phyloP scores from a whole-genome alignment of 805 yeast species.

The Zygoascus flipseniorum region DNA sequence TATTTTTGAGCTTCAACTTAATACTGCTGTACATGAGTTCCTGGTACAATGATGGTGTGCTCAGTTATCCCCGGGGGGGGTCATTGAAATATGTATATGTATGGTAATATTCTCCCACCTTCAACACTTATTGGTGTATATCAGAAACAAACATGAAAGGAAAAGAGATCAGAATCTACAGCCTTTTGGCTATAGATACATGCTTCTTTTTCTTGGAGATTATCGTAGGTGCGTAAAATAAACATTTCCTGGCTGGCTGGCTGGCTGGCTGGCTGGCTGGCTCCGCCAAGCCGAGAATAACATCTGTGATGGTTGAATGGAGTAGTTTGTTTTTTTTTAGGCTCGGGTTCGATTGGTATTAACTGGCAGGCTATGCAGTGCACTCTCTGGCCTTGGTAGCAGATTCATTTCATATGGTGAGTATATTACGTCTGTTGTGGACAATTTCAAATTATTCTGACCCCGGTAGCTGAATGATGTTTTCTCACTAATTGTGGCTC shows the following conservation, averaged over 20 bases:
- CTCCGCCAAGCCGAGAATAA: not conserved
- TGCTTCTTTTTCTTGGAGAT: constrained; percentile 80
- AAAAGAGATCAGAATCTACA: constrained; percentile 63
- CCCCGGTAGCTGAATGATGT: constrained; percentile 61
- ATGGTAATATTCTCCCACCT: too few relatives aligned
- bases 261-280: too few relatives aligned
- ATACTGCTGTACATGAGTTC: too few relatives aligned
- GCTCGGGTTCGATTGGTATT: not conserved
- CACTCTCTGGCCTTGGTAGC: constrained; percentile 93
- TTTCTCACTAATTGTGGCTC: constrained; percentile 77
- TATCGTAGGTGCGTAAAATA: constrained; percentile 44
- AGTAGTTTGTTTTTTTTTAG: not conserved
- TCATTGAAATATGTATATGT: too few relatives aligned
- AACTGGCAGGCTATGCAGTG: constrained; percentile 52
- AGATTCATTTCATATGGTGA: constrained; percentile 87
- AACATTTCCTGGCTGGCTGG: too few relatives aligned
- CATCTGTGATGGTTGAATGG: not conserved
- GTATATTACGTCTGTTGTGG: not conserved
- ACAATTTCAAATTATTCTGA: not conserved
- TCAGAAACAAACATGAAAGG: constrained; percentile 23
- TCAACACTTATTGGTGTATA: too few relatives aligned
- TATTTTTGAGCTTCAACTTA: too few relatives aligned
- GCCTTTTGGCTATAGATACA: constrained; percentile 69
- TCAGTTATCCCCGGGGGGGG: too few relatives aligned
- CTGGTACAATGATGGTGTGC: too few relatives aligned